phyloP scores from a whole-genome alignment of 768 basidiomycete species.

The Lentinus brumalis region DNA sequence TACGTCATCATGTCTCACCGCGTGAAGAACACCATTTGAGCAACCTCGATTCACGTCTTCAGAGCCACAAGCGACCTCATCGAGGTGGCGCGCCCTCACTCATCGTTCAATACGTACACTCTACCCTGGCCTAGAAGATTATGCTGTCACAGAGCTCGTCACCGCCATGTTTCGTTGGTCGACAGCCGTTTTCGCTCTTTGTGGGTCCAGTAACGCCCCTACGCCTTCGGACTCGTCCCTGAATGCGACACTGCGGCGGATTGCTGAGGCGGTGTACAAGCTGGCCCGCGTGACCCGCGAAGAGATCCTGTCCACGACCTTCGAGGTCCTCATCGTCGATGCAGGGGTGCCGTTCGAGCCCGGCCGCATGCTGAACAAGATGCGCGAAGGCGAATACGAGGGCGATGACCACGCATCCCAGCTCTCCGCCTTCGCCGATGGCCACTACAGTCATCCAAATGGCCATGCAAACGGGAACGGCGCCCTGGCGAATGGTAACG shows the following conservation, averaged over 20 bases:
- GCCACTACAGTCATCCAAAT: not conserved
- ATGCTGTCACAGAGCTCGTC: constrained; percentile 70
- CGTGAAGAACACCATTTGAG: constrained; percentile 6
- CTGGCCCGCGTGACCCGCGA: constrained; percentile 67
- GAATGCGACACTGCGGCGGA: constrained; percentile 62
- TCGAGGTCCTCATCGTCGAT: constrained; percentile 68
- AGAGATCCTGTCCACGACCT: constrained; percentile 77
- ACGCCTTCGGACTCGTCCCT: constrained; percentile 41
- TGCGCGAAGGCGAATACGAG: constrained; percentile 51
- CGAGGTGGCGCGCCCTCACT: constrained; percentile 75
- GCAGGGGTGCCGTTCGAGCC: constrained; percentile 52
- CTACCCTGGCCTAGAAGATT: constrained; percentile 66
- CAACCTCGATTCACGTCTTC: not conserved
- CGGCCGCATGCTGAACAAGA: constrained; percentile 60
- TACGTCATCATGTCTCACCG: constrained; percentile 12
- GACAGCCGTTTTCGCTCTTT: constrained; percentile 63
- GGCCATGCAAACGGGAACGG: not conserved
- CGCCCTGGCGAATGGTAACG: constrained; percentile 6
- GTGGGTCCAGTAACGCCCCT: constrained; percentile 54
- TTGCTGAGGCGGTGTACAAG: constrained; percentile 63
- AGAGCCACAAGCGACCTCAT: constrained; percentile 79
- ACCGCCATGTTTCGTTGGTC: constrained; percentile 76
- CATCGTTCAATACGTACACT: constrained; percentile 68
- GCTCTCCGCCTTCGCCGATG: constrained; percentile 26
- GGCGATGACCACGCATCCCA: constrained; percentile 22